Evolutionary conservation across 73 alveolate species (phyloP), one percentile per base, ranked within the genome.

Genomic region (Paramecium octaurelia): DNA sequence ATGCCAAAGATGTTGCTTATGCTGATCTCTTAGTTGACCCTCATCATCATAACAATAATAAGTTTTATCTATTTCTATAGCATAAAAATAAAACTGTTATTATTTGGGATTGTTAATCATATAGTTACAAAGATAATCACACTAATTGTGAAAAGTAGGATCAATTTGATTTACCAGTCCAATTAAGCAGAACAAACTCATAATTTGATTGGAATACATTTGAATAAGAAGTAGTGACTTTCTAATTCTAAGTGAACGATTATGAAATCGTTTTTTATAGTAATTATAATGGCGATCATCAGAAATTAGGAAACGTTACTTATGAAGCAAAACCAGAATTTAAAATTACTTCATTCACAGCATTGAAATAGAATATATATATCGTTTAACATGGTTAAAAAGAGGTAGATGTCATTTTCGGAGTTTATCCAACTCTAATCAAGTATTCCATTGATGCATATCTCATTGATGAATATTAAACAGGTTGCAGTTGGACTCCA

Each of bases 1-100:
- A 27, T 18, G 76, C 91, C 20, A 9, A 27, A 42, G 91, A 80
- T 80, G 73, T 80, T 10, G 3, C 73, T 0, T 80, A 80, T 80
- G 70, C 91, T 20, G 91, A 80, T 35, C 20, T 80, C 14, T 43
- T 80, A 27, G 44, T 24, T 18, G 91, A 80, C 46, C 91, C 87
- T 35, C 35, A 73, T 73, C 36, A 46, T 12, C 48, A 21, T 23
- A 46, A 80, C 46, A 27, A n/a, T 20, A 80, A 80, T n/a, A 80
- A 80, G 24, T 80, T 16, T 24, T 80, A 46, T 40, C 57, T 80
- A 59, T 64, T 80, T 27, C 10, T 44, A 8, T 80, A 80, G 44
- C 43, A 42, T 27, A 46, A 24, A 24, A 48, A 80, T 80, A 24
- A 20, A 24, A 20, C n/a, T 16, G 75, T 80, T 24, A 20, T 27